These are phyloP conservation scores for Aechmea fasciata DNA, from an alignment of 176 grass and related monocot species.

Conservation along the genomic window DNA sequence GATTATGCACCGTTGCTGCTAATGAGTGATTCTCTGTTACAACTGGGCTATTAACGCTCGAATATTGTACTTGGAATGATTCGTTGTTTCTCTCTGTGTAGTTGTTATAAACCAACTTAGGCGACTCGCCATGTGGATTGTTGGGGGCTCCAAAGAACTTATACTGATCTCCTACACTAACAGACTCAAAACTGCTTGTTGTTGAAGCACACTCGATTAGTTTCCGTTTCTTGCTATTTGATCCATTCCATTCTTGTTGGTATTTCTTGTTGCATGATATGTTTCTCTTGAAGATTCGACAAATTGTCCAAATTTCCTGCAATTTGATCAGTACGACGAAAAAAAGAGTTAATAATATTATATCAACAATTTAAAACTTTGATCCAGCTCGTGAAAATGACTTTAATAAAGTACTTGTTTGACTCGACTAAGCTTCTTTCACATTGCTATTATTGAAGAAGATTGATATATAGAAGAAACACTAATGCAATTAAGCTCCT, in stretches of 20 bases:
- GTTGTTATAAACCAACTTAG: neutral
- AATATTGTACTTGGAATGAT: constrained; percentile 29
- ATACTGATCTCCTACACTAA: constrained; percentile 32
- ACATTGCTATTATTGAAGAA: too few species aligned
- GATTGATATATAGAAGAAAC: too few species aligned
- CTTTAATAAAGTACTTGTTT: neutral
- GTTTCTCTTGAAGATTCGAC: constrained; percentile 70
- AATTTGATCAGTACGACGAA: neutral
- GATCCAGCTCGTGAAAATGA: neutral
- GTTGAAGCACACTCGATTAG: constrained; percentile 10
- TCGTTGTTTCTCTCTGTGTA: constrained; percentile 16
- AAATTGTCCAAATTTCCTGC: constrained; percentile 88
- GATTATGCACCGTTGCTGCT: neutral
- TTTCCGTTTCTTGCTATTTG: constrained; percentile 19
- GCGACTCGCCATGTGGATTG: constrained; percentile 15
- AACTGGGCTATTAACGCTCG: neutral
- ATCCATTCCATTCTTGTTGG: constrained; percentile 20
- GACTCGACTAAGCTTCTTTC: too few species aligned
- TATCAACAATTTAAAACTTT: neutral
- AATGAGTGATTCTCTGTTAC: neutral
- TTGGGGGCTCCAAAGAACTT: constrained; percentile 4
- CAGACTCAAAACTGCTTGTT: constrained; percentile 49
- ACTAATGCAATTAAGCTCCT: too few species aligned
- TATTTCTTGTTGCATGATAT: constrained; percentile 33
- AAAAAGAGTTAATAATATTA: neutral